A percentile compares a stretch with the other conserved stretches of the same genome.
Conservation (phyloP, 352 stramenopile species). For the Phytopythium litorale region DNA sequence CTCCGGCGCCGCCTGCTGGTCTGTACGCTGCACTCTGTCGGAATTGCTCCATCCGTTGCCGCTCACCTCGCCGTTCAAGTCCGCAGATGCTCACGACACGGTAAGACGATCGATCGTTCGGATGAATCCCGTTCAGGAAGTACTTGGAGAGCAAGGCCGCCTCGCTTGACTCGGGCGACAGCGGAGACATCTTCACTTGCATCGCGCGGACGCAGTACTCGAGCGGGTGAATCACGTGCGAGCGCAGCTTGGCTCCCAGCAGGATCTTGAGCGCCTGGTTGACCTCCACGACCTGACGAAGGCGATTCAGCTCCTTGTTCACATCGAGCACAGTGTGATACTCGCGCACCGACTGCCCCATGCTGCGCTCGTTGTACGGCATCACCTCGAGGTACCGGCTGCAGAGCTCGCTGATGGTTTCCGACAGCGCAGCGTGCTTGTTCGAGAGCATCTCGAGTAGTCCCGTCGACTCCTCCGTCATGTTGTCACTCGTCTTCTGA, state of each 20-base stretch:
- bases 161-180: conserved; percentile 26
- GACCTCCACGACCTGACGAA: conserved; percentile 59
- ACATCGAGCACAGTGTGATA: conserved; percentile 51
- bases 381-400: conserved; percentile 80
- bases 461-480: conserved; percentile 33
- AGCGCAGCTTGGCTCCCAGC: conserved; percentile 41
- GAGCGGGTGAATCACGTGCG: conserved; percentile 31
- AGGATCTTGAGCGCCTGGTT: conserved; percentile 73
- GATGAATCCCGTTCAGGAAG: conserved; percentile 50
- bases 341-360: conserved; percentile 31
- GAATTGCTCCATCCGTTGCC: conserved; percentile 29
- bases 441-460: conserved; percentile 42
- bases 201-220: conserved; percentile 76
- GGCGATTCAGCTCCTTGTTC: conserved; percentile 53
- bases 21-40: not conserved
- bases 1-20: conserved; percentile 15
- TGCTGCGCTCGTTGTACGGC: conserved; percentile 41
- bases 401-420: conserved; percentile 61
- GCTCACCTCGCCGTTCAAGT: conserved; percentile 53
- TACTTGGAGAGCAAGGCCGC: conserved; percentile 47
- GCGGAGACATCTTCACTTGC: conserved; percentile 50
- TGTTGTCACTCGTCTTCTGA: conserved; percentile 27
- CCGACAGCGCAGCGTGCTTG: conserved; percentile 37
- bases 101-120: conserved; percentile 25
- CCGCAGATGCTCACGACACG: conserved; percentile 61